These are phyloP conservation scores for Hypoxylon sp. DNA, from an alignment of 2,329 filamentous ascomycete species.

Conservation along the genomic window DNA sequence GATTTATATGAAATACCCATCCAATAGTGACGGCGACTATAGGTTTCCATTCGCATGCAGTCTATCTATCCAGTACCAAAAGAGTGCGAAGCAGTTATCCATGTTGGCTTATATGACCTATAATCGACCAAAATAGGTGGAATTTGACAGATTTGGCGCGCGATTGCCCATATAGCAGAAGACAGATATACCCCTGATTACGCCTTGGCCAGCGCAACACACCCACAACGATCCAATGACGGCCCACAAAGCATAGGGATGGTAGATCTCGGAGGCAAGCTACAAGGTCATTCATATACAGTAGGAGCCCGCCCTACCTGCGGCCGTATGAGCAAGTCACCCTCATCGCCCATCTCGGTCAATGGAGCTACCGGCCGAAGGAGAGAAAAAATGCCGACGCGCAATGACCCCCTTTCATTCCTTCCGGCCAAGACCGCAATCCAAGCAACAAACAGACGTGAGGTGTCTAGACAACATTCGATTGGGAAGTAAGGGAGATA, in stretches of 20 bases:
- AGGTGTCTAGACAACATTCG: background rate
- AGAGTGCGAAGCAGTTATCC: too few relatives aligned
- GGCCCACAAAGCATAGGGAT: conserved; percentile 19
- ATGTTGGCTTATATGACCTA: conserved; percentile 28
- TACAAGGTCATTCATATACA: conserved; percentile 24
- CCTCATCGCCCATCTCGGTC: conserved; percentile 19
- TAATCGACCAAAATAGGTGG: conserved; percentile 25
- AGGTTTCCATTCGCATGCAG: conserved; percentile 4
- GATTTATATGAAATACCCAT: conserved; percentile 31
- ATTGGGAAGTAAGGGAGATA: conserved; percentile 16
- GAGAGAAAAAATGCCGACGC: conserved; percentile 16
- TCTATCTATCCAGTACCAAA: too few relatives aligned
- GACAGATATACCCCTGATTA: conserved; percentile 30
- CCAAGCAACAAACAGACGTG: conserved; percentile 1
- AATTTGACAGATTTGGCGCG: conserved; percentile 19
- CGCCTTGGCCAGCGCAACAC: conserved; percentile 21
- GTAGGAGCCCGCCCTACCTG: conserved; percentile 20
- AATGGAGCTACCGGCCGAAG: conserved; percentile 7
- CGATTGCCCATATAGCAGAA: conserved; percentile 27
- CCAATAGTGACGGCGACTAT: conserved; percentile 10
- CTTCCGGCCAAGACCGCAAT: conserved; percentile 2
- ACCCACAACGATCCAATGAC: conserved; percentile 21
- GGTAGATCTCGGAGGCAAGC: conserved; percentile 22
- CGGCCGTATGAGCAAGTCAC: conserved; percentile 13
- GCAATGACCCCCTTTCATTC: conserved; percentile 7